These are phyloP conservation scores for Pichia eremophila DNA, from an alignment of 805 yeast genomes.

Conservation along the genomic window DNA sequence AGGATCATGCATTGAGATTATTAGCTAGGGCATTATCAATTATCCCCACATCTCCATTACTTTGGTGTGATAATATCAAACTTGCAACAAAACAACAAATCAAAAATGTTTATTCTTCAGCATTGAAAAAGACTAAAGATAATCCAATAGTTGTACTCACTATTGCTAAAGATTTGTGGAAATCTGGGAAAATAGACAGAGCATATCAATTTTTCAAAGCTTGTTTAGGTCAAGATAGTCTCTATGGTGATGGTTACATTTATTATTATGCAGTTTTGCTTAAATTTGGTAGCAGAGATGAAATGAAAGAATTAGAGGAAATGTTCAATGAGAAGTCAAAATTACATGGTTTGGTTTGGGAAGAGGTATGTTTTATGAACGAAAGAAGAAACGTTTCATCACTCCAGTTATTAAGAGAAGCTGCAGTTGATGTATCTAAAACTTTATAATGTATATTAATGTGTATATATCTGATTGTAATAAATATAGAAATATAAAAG, in stretches of 20 bases:
- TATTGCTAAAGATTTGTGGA: constrained; percentile 62
- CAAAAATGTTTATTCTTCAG: constrained; percentile 56
- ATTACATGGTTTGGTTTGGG: constrained; percentile 56
- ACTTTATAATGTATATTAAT: not conserved
- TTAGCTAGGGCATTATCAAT: constrained; percentile 49
- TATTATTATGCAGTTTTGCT: constrained; percentile 44
- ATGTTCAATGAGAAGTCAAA: constrained; percentile 41
- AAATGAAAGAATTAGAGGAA: constrained; percentile 27
- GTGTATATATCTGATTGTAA: not conserved
- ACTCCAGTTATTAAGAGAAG: constrained; percentile 15
- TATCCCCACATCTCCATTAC: constrained; percentile 45
- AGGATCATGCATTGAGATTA: constrained; percentile 42
- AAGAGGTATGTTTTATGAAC: constrained; percentile 37
- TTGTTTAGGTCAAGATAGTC: constrained; percentile 35
- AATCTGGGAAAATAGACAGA: constrained; percentile 50
- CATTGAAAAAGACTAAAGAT: constrained; percentile 57
- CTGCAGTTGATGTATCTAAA: constrained; percentile 6
- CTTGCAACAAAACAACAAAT: constrained; percentile 33
- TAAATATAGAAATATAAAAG: no score
- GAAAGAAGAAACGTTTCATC: constrained; percentile 19
- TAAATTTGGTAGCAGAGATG: constrained; percentile 32
- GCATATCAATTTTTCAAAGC: constrained; percentile 74
- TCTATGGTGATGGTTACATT: constrained; percentile 73
- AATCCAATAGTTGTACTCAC: constrained; percentile 47
- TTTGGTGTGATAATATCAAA: constrained; percentile 60